Base-by-base conservation (phyloP, 306 rosid genomes). In the Prunus dulcis region DNA sequence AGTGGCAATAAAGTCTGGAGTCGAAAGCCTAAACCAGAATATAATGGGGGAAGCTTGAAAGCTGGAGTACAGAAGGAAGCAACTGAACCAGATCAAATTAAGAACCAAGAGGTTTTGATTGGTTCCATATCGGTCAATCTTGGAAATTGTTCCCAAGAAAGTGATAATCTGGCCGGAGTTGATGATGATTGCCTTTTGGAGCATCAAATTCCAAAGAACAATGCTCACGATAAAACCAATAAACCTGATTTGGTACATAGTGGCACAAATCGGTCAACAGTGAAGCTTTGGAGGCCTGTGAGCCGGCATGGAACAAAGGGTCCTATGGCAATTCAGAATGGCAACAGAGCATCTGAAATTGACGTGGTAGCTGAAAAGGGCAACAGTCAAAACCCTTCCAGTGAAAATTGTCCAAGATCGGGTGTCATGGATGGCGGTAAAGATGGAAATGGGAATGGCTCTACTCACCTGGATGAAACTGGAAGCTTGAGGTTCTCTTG, bases 111-210 rank as follows among this genome's bases (percentile, higher is more conserved):
- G 84, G 86, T 93, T 71, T 76, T 93, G 76, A 93, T 93, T 72
- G 98, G 98, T 76, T 93, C 98, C 46, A 87, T 93, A 72, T 43
- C 93, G 22, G 90, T 93, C 74, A 75, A 86, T 19, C 84, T 93
- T 32, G 80, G 84, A 74, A 82, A 85, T 80, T 75, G 83, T 85
- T 66, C 71, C 72, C 83, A 72, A 43, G 90, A 84, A 78, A 76
- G 81, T 72, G 80, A 71, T 22, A 52, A 72, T 70, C 68, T 45
- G 62, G 81, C 81, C 56, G 78, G 83, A 63, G 64, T 80, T 79
- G 56, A n/a, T 71, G 88, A 79, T 77, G 84, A 74, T 73, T 50
- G 76, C 72, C 64, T 22, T 58, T 76, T 46, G 18, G 90, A 86
- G 72, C 72, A 81, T 78, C 81, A 80, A 75, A 47, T 80, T 75